Percentiles rank a stretch among this genome's conserved stretches.
Evolutionary conservation across 2,329 filamentous ascomycete genomes (phyloP).

Genomic region (Thelonectria discophora): DNA sequence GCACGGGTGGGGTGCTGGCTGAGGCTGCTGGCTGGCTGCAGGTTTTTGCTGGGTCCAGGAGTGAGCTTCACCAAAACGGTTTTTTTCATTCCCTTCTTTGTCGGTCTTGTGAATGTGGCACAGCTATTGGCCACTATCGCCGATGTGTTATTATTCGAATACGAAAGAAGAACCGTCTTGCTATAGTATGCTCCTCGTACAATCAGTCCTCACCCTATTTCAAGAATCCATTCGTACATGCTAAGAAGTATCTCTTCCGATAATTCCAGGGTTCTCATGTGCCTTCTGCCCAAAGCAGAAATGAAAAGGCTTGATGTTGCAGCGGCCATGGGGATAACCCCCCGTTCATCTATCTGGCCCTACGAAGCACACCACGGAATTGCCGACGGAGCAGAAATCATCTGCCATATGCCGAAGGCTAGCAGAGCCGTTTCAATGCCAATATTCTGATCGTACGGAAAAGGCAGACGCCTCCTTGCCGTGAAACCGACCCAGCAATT

Average conservation of each 20-base stretch:
- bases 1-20: background rate
- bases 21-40: background rate
- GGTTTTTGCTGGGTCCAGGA: background rate
- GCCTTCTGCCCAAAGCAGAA: background rate
- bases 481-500: constrained; percentile 6
- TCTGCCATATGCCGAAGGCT: constrained; percentile 7
- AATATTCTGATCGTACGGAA: background rate
- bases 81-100: background rate
- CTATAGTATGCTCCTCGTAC: background rate
- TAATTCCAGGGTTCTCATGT: constrained; percentile 1
- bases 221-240: background rate
- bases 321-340: background rate
- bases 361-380: constrained; percentile 9
- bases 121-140: background rate
- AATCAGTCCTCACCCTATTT: background rate
- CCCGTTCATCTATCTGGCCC: constrained; percentile 10
- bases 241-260: background rate
- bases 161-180: background rate
- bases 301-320: constrained; percentile 14
- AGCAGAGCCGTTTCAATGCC: constrained; percentile 1
- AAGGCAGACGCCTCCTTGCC: constrained; percentile 8
- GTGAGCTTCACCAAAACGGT: background rate
- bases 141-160: background rate
- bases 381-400: constrained; percentile 13
- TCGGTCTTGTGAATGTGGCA: background rate